These are phyloP conservation scores for Austropuccinia psidii DNA, from an alignment of 1,284 basidiomycete genomes.

Conservation along the genomic window DNA sequence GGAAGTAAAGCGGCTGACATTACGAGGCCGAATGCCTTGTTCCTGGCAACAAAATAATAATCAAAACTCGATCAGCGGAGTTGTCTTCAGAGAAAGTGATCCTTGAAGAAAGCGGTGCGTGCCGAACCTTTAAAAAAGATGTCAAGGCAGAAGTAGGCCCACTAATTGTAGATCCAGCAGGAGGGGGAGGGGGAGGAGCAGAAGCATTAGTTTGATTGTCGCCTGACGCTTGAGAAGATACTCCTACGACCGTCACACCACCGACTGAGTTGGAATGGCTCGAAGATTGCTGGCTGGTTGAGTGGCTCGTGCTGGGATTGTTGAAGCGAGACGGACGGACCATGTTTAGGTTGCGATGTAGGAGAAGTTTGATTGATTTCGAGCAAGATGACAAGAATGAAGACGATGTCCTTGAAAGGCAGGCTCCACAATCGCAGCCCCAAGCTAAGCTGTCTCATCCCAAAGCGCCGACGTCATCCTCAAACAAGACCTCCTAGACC, in stretches of 20 bases:
- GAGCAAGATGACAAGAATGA: too few relatives aligned
- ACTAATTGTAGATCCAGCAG: conserved; percentile 53
- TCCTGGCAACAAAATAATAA: conserved; percentile 52
- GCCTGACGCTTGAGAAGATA: too few relatives aligned
- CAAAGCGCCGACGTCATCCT: too few relatives aligned
- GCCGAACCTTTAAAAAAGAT: conserved; percentile 81
- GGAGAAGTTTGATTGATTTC: too few relatives aligned
- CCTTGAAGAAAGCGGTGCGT: conserved; percentile 81
- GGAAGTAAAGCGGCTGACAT: conserved; percentile 42
- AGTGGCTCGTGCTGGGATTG: neutral
- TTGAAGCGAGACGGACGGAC: conserved; percentile 4
- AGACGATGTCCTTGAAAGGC: too few relatives aligned
- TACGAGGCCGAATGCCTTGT: conserved; percentile 59
- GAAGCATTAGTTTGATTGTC: too few relatives aligned
- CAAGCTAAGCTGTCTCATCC: too few relatives aligned
- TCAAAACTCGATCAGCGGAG: neutral
- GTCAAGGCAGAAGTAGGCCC: conserved; percentile 87
- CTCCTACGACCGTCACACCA: too few relatives aligned
- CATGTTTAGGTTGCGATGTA: neutral
- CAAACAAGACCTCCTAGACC: too few relatives aligned
- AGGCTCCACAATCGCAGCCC: too few relatives aligned
- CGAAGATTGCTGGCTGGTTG: too few relatives aligned
- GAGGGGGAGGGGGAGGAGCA: conserved; percentile 31
- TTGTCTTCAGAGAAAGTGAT: conserved; percentile 49
- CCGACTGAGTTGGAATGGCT: too few relatives aligned